Base-by-base conservation (phyloP, 768 basidiomycete genomes). In the Russula earlei region DNA sequence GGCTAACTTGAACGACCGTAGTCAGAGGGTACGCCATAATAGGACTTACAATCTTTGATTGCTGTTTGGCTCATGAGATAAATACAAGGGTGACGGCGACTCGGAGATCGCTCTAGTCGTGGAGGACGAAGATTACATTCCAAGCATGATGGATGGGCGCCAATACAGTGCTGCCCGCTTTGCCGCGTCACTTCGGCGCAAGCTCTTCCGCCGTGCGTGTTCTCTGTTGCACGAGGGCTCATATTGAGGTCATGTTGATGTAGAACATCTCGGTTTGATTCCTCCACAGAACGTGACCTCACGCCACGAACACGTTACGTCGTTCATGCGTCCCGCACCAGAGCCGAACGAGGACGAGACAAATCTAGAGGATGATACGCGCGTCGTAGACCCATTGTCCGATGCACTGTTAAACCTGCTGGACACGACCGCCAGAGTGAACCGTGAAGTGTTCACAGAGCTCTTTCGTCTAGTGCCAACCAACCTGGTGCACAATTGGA, bases 51-150 rank as follows among this genome's bases (percentile, higher is more conserved):
- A 34, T 29, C 60, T n/a, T 36, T 0, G 22, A 29, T 6, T 25
- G 20, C 8, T 11, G 17, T 25, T 42, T 22, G 43, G 24, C 57
- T 60, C 45, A 64, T 12, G 29, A 33, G 10, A 9, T 41, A 38
- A 12, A 17, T 10, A 1, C 54, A 86, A 86, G 83, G 94, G 94
- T 24, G 87, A 95, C 61, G 91, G 91, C 33, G 92, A 95, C 69
- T 95, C 91, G 1, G 96, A 98, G 71, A 95, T 97, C 60, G 90
- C 88, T 7, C 71, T 96, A 8, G 83, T 97, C 19, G 85, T 96
- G 29, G 94, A 98, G 69, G 95, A 99, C 64, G 71, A 77, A 0
- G 90, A 95, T 48, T 74, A 81, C 72, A 74, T 99, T 38, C 74
- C 77, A 25, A 79, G 83, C 4, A 76, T 67, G 15, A 95, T 96